These are phyloP conservation scores for Coemansia sp. DNA, from an alignment of 192 early-diverging fungal species.

Conservation along the genomic window DNA sequence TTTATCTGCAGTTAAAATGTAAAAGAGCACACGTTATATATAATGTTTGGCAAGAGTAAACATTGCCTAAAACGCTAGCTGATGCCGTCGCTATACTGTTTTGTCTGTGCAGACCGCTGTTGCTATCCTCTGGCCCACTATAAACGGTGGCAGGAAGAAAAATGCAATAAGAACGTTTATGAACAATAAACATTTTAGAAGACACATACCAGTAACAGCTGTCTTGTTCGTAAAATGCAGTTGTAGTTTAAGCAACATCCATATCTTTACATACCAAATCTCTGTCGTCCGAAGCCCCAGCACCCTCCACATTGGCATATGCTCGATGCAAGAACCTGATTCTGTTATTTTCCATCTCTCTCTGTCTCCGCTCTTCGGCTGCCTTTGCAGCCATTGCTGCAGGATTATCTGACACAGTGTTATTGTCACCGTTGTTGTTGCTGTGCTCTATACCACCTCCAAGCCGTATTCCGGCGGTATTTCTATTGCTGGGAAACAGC, in stretches of 20 bases:
- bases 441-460: background rate
- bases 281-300: background rate
- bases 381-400: slow-evolving; percentile 3
- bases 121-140: background rate
- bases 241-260: too few species aligned
- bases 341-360: background rate
- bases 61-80: background rate
- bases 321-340: background rate
- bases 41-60: background rate
- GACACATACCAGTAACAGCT: background rate
- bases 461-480: background rate
- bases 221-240: too few species aligned
- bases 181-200: background rate
- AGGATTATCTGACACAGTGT: background rate
- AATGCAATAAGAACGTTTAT: background rate
- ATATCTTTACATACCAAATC: background rate
- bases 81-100: background rate
- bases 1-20: background rate
- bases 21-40: background rate
- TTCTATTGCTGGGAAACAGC: background rate
- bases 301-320: background rate
- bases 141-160: background rate
- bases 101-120: background rate
- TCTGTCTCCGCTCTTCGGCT: slow-evolving; percentile 10
- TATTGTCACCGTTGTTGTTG: background rate